phyloP scores from a whole-genome alignment of 768 basidiomycete species.

The Tricholoma hemisulphureum region DNA sequence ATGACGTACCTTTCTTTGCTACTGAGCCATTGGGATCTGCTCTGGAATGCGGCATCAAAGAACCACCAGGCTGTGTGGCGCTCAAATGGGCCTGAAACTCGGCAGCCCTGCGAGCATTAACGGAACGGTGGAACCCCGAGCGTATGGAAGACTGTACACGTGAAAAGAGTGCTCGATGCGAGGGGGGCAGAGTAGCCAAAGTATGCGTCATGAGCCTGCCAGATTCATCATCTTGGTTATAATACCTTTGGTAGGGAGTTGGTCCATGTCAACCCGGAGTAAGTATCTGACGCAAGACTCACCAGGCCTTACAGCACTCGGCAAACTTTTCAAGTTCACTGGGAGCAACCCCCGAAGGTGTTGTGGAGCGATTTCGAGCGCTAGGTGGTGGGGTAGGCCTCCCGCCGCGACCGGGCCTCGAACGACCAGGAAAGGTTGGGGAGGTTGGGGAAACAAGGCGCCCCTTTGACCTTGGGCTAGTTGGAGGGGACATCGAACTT shows the following conservation, averaged over 20 bases:
- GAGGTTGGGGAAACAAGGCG: conserved; percentile 54
- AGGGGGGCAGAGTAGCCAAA: conserved; percentile 72
- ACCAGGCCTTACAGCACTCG: conserved; percentile 78
- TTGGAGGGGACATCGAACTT: conserved; percentile 55
- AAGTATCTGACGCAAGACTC: conserved; percentile 21
- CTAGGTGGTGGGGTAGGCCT: conserved; percentile 59
- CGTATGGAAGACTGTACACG: conserved; percentile 85
- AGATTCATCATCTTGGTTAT: conserved; percentile 74
- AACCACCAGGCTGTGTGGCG: conserved; percentile 77
- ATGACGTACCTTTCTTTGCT: conserved; percentile 61
- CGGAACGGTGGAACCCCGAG: conserved; percentile 78
- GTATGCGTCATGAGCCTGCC: conserved; percentile 82
- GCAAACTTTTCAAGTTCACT: conserved; percentile 79
- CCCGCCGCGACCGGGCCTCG: conserved; percentile 47
- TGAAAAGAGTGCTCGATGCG: conserved; percentile 84
- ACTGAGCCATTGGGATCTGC: conserved; percentile 57
- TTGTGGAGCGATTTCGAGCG: conserved; percentile 61
- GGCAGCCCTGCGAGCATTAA: conserved; percentile 71
- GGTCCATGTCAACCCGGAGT: background rate
- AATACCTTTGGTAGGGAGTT: conserved; percentile 60
- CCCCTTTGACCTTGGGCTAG: conserved; percentile 45
- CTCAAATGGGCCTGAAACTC: conserved; percentile 85
- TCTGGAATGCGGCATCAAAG: conserved; percentile 71
- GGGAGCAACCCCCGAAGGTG: conserved; percentile 62
- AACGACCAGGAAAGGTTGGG: conserved; percentile 52